Conservation (phyloP, 768 basidiomycete species). For the Amanita muscaria region DNA sequence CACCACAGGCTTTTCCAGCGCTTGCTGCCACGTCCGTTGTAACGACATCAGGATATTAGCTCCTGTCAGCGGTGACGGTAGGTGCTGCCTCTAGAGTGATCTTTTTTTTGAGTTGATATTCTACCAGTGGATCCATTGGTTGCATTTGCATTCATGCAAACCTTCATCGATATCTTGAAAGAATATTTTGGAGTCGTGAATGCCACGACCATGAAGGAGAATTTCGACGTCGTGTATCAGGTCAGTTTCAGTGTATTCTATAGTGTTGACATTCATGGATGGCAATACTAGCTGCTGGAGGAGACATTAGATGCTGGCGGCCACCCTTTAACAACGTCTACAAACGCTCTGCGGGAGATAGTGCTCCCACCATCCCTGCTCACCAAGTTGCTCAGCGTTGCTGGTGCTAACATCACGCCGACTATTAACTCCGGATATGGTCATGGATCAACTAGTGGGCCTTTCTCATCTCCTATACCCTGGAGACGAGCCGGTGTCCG, state of each 20-base stretch:
- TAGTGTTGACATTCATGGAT: slow-evolving; percentile 8
- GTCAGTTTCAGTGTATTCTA: slow-evolving; percentile 29
- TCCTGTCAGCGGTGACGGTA: slow-evolving; percentile 80
- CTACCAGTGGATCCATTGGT: slow-evolving; percentile 76
- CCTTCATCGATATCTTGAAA: slow-evolving; percentile 72
- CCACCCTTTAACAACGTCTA: slow-evolving; percentile 84
- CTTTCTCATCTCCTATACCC: slow-evolving; percentile 85
- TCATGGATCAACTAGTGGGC: slow-evolving; percentile 30
- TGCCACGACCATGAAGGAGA: slow-evolving; percentile 72
- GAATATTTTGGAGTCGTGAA: slow-evolving; percentile 89
- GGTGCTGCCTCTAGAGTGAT: slow-evolving; percentile 20
- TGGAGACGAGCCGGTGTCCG: slow-evolving; percentile 84
- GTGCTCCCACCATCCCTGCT: slow-evolving; percentile 87
- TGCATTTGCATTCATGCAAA: slow-evolving; percentile 82
- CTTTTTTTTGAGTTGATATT: slow-evolving; percentile 8
- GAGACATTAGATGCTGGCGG: slow-evolving; percentile 94
- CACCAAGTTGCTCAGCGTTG: slow-evolving; percentile 53
- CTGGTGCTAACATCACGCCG: slow-evolving; percentile 40
- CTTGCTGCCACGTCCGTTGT: slow-evolving; percentile 74
- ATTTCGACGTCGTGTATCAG: slow-evolving; percentile 95
- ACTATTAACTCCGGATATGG: slow-evolving; percentile 39
- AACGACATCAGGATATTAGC: slow-evolving; percentile 73
- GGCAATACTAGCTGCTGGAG: slow-evolving; percentile 73
- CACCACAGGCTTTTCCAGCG: slow-evolving; percentile 44
- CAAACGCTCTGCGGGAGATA: slow-evolving; percentile 86